Evolutionary conservation across 306 rosid species (phyloP).

Genomic region (Begonia loranthoides): DNA sequence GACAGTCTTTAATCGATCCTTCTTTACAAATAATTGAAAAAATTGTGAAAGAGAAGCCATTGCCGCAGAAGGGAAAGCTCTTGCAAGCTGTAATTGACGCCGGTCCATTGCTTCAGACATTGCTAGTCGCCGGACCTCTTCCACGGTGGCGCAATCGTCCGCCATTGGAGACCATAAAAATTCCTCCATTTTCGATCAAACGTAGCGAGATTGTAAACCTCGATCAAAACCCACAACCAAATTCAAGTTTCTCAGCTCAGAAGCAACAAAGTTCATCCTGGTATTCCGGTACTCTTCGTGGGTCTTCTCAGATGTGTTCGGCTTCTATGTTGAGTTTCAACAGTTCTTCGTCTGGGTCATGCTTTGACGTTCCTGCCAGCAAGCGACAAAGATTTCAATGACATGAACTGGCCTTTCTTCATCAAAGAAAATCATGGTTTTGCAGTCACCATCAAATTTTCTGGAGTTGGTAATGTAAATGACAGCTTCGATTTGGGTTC

Average conservation of each 20-base stretch:
- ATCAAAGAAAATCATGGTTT: no score
- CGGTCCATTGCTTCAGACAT: slow-evolving; percentile 54
- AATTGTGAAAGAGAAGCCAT: slow-evolving; percentile 21
- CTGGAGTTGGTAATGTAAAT: no score
- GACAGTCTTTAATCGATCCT: slow-evolving; percentile 13
- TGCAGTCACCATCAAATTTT: no score
- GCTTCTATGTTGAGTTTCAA: slow-evolving; percentile 42
- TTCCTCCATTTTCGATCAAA: slow-evolving; percentile 29
- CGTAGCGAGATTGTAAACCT: slow-evolving; percentile 8
- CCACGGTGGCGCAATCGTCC: slow-evolving; percentile 80
- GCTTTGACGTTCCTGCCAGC: slow-evolving; percentile 5
- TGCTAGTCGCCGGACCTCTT: slow-evolving; percentile 48
- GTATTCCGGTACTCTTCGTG: slow-evolving; percentile 7
- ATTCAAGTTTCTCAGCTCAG: not conserved
- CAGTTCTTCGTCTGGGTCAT: slow-evolving; percentile 8
- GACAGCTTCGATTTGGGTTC: no score
- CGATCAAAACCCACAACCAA: slow-evolving; percentile 2
- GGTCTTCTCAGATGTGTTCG: slow-evolving; percentile 36
- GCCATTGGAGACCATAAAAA: slow-evolving; percentile 25
- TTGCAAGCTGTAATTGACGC: slow-evolving; percentile 46
- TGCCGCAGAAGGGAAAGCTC: slow-evolving; percentile 59
- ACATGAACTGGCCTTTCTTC: not conserved
- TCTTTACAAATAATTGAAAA: slow-evolving; percentile 22
- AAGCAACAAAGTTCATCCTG: no score
- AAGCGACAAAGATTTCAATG: slow-evolving; percentile 9